Evolutionary conservation across 2,329 filamentous ascomycete species (phyloP), one percentile per base, ranked within the genome.

Genomic region (Botrytis paeoniae): DNA sequence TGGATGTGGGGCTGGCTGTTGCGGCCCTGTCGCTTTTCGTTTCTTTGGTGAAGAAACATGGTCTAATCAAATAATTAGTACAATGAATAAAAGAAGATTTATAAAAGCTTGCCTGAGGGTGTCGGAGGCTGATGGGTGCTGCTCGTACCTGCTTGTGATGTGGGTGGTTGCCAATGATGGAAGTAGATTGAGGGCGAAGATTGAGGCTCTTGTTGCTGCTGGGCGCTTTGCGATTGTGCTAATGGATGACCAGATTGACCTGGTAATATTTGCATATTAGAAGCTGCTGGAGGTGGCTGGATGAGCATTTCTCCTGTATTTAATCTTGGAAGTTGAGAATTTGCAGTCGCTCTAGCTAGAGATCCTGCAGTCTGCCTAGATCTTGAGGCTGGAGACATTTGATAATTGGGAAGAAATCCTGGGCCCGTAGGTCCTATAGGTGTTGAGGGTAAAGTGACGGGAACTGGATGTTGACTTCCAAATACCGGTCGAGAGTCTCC

Each of bases 131-230:
- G 90, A 78, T 89, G 89, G 73, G 87, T 85, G 80, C 85, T 84
- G 76, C 86, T 77, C 59, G 76, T 83, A 74, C 87, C 86, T 76
- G 86, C 85, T 82, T 92, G 87, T 75, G 89, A 88, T 35, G 86
- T 88, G 22, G 94, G 94, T 63, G 94, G 94, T 74, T 95, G 92
- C 94, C 94, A 97, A 81, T 97, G 93, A 80, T 97, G 93, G 81
- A 97, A 97, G 82, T 93, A 96, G 65, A 97, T 92, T 35, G 91
- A 92, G 0, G 92, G 90, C 59, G 92, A 93, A 29, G 89, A 87
- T 64, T 79, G 78, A 35, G 76, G 62, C 75, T 91, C 89, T 77
- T 92, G 87, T 77, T 92, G 87, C 74, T 87, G 86, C 63, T 77
- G 77, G 66, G 83, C 82, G 12, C 85, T 83, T 71, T 89, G 86